A percentile compares a stretch with the other conserved stretches of the same genome.
Conservation (phyloP, 805 yeast species). For the Tetrapisispora phaffii region DNA sequence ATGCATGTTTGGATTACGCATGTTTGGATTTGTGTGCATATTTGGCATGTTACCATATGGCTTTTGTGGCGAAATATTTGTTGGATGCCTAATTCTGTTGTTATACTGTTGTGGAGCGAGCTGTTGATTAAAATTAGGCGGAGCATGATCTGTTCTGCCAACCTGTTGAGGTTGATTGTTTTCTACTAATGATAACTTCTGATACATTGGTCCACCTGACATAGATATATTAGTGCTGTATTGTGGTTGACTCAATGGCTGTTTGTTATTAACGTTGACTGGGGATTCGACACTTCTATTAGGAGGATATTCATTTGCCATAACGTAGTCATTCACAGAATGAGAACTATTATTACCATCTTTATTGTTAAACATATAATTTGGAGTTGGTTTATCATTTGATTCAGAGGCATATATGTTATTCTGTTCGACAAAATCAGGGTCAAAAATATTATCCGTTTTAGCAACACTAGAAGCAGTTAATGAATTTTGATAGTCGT, state of each 20-base stretch:
- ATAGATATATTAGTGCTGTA: neutral
- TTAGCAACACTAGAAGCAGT: constrained; percentile 1
- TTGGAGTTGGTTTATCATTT: neutral
- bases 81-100: neutral
- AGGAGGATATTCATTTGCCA: constrained; percentile 1
- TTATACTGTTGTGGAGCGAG: neutral
- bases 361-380: neutral
- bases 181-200: neutral
- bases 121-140: neutral
- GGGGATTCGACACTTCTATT: neutral
- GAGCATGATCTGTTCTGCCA: neutral
- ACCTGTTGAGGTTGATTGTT: neutral
- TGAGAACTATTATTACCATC: neutral
- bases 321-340: neutral
- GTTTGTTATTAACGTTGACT: neutral
- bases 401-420: constrained; percentile 4
- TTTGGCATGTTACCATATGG: neutral
- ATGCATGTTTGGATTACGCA: neutral
- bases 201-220: constrained; percentile 1
- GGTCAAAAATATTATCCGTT: constrained; percentile 21
- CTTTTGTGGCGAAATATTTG: neutral
- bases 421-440: constrained; percentile 23
- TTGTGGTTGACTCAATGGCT: constrained; percentile 2
- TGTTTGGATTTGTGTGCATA: neutral
- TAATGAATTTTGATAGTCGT: neutral